phyloP scores from a whole-genome alignment of 2,329 filamentous ascomycete species.

The Fusarium abutilonis region DNA sequence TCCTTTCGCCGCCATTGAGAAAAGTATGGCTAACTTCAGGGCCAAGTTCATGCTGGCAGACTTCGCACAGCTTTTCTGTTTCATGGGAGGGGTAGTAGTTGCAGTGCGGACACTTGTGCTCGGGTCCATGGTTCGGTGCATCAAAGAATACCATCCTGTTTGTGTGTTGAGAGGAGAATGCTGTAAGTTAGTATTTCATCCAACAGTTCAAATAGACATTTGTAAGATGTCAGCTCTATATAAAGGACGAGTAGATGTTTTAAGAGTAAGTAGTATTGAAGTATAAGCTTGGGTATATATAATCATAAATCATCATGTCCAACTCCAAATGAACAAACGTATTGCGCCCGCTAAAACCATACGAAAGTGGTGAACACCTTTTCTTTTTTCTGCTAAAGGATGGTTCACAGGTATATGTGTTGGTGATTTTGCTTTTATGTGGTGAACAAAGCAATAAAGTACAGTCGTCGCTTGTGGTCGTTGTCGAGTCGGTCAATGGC shows the following conservation, averaged over 20 bases:
- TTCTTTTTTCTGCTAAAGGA: conserved; percentile 3
- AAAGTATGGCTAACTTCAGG: background rate
- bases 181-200: background rate
- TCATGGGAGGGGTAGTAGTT: conserved; percentile 12
- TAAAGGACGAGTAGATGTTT: background rate
- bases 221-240: background rate
- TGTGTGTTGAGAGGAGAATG: background rate
- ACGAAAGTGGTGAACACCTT: conserved; percentile 19
- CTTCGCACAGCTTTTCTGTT: conserved; percentile 15
- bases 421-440: conserved; percentile 1
- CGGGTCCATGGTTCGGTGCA: background rate
- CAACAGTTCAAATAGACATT: background rate
- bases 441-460: conserved; percentile 36
- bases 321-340: conserved; percentile 28
- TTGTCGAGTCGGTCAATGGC: conserved; percentile 7
- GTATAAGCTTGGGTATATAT: conserved; percentile 37
- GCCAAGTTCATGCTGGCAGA: conserved; percentile 5
- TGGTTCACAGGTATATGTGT: background rate
- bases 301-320: conserved; percentile 36
- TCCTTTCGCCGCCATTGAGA: background rate
- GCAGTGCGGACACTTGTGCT: conserved; percentile 18
- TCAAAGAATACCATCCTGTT: background rate
- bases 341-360: conserved; percentile 21
- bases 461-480: conserved; percentile 20
- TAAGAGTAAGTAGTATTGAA: conserved; percentile 25